Evolutionary conservation across 1,139 yeast genomes (phyloP).

Genomic region (Diutina pseudorugosa): DNA sequence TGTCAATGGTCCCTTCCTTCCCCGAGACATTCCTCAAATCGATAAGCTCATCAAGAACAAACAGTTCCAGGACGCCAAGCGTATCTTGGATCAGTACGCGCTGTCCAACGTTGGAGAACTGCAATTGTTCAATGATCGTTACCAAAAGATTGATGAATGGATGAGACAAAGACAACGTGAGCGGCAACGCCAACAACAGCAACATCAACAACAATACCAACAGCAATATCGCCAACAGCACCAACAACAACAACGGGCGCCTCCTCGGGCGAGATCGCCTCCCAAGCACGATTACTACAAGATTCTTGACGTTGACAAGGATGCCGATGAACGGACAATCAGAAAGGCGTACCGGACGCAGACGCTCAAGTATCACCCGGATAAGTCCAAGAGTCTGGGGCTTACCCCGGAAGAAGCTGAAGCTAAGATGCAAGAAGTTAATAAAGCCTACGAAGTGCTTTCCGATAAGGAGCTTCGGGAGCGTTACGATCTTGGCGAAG

Average conservation of each 20-base stretch:
- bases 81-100: slow-evolving; percentile 17
- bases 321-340: slow-evolving; percentile 70
- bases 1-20: slow-evolving; percentile 24
- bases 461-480: slow-evolving; percentile 53
- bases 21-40: slow-evolving; percentile 33
- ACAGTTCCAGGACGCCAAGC: slow-evolving; percentile 31
- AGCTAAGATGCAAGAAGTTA: slow-evolving; percentile 79
- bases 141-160: slow-evolving; percentile 18
- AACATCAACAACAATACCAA: slow-evolving; percentile 36
- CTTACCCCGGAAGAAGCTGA: slow-evolving; percentile 62
- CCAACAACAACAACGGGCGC: slow-evolving; percentile 24
- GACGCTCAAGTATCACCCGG: slow-evolving; percentile 83
- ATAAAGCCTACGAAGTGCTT: slow-evolving; percentile 84
- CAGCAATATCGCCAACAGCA: slow-evolving; percentile 28
- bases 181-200: slow-evolving; percentile 32
- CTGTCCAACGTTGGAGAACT: slow-evolving; percentile 24
- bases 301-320: slow-evolving; percentile 54
- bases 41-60: slow-evolving; percentile 28
- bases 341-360: slow-evolving; percentile 72
- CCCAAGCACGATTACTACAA: slow-evolving; percentile 66
- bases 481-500: slow-evolving; percentile 38
- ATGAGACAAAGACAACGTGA: slow-evolving; percentile 21
- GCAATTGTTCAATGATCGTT: slow-evolving; percentile 21
- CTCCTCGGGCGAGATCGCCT: slow-evolving; percentile 22
- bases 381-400: slow-evolving; percentile 55